Conservation (phyloP, 2,329 filamentous ascomycete genomes). For the Exophiala viscosa region DNA sequence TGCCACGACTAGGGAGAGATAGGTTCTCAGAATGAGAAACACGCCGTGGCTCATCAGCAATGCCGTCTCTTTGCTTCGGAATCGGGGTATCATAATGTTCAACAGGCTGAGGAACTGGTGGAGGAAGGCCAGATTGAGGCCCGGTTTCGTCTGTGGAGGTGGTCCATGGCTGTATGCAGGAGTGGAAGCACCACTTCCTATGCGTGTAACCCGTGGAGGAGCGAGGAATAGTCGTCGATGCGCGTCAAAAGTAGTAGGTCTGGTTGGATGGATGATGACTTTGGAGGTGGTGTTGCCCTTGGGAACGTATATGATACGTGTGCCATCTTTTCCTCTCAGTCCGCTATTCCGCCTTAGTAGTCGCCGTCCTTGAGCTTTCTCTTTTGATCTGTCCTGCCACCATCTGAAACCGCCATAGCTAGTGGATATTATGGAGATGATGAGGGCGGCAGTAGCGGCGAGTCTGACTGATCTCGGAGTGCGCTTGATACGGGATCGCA, state of each 20-base stretch:
- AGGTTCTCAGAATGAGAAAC: constrained; percentile 88
- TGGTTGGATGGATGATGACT: constrained; percentile 85
- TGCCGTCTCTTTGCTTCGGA: constrained; percentile 93
- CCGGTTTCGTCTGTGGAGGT: constrained; percentile 85
- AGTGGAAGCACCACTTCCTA: constrained; percentile 61
- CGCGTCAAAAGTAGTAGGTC: constrained; percentile 91
- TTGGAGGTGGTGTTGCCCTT: constrained; percentile 85
- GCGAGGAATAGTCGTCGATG: constrained; percentile 90
- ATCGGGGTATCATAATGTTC: constrained; percentile 95
- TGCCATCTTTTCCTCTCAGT: constrained; percentile 88
- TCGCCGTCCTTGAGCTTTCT: constrained; percentile 76
- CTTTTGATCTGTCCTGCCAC: constrained; percentile 69
- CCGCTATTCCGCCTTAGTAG: constrained; percentile 89
- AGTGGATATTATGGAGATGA: constrained; percentile 72
- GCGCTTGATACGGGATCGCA: constrained; percentile 53
- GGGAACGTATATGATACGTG: constrained; percentile 89
- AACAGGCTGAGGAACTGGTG: constrained; percentile 95
- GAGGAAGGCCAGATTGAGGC: constrained; percentile 89
- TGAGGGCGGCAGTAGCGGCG: constrained; percentile 70
- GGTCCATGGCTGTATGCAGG: constrained; percentile 59
- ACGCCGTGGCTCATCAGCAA: constrained; percentile 81
- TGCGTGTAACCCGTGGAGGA: constrained; percentile 75
- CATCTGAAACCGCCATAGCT: constrained; percentile 75
- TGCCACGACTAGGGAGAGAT: constrained; percentile 88
- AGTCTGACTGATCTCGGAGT: constrained; percentile 70